A percentile compares a stretch with the other conserved stretches of the same genome.
Evolutionary conservation across 2,329 filamentous ascomycete species (phyloP).

Genomic region (Tolypocladium guangdongense): DNA sequence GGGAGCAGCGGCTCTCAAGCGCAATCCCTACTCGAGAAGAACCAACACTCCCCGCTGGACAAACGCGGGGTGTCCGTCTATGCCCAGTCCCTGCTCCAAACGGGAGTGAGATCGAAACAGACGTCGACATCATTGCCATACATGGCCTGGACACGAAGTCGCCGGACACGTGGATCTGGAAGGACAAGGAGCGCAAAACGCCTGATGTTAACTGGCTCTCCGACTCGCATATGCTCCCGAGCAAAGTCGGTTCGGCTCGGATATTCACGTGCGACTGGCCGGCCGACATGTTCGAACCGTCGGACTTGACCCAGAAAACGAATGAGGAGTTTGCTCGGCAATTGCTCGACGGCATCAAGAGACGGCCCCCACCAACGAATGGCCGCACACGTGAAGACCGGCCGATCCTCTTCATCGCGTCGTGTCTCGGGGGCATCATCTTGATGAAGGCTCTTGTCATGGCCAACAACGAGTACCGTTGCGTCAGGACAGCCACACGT

Average conservation of each 20-base stretch:
- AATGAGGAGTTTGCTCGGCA: constrained; percentile 10
- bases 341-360: constrained; percentile 14
- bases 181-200: background rate
- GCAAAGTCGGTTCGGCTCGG: constrained; percentile 6
- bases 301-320: constrained; percentile 8
- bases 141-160: constrained; percentile 20
- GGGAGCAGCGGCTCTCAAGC: no score
- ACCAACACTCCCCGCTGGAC: no score
- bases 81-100: no score
- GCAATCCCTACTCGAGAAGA: no score
- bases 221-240: constrained; percentile 12
- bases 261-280: constrained; percentile 20
- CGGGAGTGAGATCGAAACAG: background rate
- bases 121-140: constrained; percentile 23
- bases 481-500: constrained; percentile 8
- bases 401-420: constrained; percentile 20
- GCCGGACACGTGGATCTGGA: constrained; percentile 16
- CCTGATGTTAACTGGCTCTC: constrained; percentile 14
- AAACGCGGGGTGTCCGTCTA: no score
- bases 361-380: background rate
- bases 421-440: constrained; percentile 20
- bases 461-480: constrained; percentile 7
- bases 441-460: constrained; percentile 15
- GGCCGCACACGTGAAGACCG: constrained; percentile 2
- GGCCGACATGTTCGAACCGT: constrained; percentile 9